Evolutionary conservation across 495 filamentous ascomycete genomes (phyloP).

Genomic region (Aspergillus avenaceus): DNA sequence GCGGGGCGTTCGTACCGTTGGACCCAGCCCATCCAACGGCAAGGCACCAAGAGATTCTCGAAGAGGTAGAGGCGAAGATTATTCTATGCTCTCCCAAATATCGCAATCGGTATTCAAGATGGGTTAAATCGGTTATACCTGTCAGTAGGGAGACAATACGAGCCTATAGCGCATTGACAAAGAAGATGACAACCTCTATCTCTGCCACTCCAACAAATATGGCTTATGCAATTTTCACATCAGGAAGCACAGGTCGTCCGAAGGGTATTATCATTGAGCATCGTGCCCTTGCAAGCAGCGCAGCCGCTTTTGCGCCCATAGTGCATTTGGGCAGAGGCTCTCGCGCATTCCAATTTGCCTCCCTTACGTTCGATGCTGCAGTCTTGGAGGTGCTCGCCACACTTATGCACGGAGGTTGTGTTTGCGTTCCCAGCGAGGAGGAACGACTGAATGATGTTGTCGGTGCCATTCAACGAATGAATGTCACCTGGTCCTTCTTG

Average conservation of each 20-base stretch:
- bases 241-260: conserved; percentile 57
- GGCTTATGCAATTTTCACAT: conserved; percentile 43
- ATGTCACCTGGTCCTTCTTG: conserved; percentile 47
- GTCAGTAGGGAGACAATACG: conserved; percentile 36
- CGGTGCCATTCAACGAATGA: conserved; percentile 43
- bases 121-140: conserved; percentile 32
- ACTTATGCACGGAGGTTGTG: conserved; percentile 52
- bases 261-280: conserved; percentile 51
- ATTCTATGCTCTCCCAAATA: conserved; percentile 37
- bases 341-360: conserved; percentile 51
- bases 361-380: conserved; percentile 51
- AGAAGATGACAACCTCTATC: neutral
- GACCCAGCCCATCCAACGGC: conserved; percentile 53
- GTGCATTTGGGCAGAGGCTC: conserved; percentile 29
- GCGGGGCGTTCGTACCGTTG: conserved; percentile 54
- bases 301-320: conserved; percentile 34
- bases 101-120: conserved; percentile 14
- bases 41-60: conserved; percentile 39
- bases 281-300: conserved; percentile 43
- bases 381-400: conserved; percentile 48
- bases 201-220: conserved; percentile 26
- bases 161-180: conserved; percentile 24
- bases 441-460: conserved; percentile 49
- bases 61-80: conserved; percentile 32
- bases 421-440: conserved; percentile 59